A percentile compares a stretch with the other conserved stretches of the same genome.
These are phyloP conservation scores for Rhodotorula toruloides DNA, from an alignment of 768 basidiomycete genomes.

Conservation along the genomic window DNA sequence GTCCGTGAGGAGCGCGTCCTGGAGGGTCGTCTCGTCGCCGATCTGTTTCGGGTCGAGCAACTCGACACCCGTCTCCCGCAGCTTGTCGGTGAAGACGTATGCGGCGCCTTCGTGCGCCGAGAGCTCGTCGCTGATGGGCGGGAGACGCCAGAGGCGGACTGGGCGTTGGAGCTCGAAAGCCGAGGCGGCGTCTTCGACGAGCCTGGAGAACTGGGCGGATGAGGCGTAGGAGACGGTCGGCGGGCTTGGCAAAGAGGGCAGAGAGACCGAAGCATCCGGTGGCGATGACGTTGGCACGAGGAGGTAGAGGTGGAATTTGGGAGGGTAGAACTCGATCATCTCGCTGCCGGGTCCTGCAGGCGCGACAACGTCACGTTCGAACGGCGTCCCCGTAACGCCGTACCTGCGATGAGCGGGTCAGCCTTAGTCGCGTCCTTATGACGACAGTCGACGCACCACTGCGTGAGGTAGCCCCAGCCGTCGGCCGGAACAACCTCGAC, in stretches of 20 bases:
- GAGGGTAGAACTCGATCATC: conserved; percentile 67
- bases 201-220: conserved; percentile 53
- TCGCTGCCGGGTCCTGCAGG: conserved; percentile 55
- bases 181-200: conserved; percentile 44
- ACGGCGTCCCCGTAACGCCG: conserved; percentile 56
- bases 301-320: conserved; percentile 57
- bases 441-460: conserved; percentile 60
- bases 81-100: conserved; percentile 35
- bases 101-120: conserved; percentile 42
- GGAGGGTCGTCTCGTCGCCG: conserved; percentile 2
- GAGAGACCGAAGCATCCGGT: conserved; percentile 43
- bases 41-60: conserved; percentile 9
- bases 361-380: conserved; percentile 65
- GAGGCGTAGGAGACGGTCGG: conserved; percentile 54
- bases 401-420: conserved; percentile 55
- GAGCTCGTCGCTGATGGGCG: conserved; percentile 45
- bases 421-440: neutral
- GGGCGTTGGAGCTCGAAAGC: conserved; percentile 16
- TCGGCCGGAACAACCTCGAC: conserved; percentile 68
- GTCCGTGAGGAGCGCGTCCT: conserved; percentile 29
- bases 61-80: conserved; percentile 26
- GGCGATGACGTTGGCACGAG: conserved; percentile 49
- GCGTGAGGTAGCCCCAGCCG: conserved; percentile 63
- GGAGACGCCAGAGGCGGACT: conserved; percentile 60
- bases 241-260: conserved; percentile 36